Evolutionary conservation across 2,329 filamentous ascomycete genomes (phyloP).

Genomic region (Aureobasidium subglaciale): DNA sequence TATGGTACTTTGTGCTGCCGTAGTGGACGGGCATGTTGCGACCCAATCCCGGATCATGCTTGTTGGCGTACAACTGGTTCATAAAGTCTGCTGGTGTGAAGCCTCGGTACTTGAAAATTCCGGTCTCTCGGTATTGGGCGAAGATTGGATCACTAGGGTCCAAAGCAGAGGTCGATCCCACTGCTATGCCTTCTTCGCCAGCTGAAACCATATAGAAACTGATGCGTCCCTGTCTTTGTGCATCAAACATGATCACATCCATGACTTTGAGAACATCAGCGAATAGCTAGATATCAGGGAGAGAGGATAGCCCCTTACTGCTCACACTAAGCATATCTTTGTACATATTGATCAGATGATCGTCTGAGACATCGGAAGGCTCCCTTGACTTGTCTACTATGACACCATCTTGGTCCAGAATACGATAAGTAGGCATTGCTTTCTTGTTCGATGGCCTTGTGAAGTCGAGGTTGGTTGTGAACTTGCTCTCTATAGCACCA

Average conservation of each 20-base stretch:
- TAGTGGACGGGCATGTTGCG: conserved; percentile 99
- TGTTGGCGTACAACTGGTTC: conserved; percentile 88
- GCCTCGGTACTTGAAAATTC: conserved; percentile 82
- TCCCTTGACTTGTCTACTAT: conserved; percentile 68
- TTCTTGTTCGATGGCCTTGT: conserved; percentile 63
- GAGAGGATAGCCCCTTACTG: not conserved
- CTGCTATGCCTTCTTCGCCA: conserved; percentile 87
- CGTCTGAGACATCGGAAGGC: conserved; percentile 56
- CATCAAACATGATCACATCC: conserved; percentile 97
- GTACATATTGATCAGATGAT: conserved; percentile 55
- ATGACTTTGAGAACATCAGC: conserved; percentile 52
- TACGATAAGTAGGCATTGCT: conserved; percentile 83
- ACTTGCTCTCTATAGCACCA: conserved; percentile 90
- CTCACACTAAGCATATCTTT: conserved; percentile 53
- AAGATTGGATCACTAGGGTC: conserved; percentile 84
- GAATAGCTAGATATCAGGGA: not conserved
- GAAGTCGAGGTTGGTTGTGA: conserved; percentile 74
- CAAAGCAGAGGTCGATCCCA: conserved; percentile 80
- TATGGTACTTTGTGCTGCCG: conserved; percentile 73
- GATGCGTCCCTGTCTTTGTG: conserved; percentile 85
- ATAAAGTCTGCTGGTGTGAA: conserved; percentile 87
- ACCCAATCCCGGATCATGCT: conserved; percentile 68
- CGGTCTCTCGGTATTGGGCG: conserved; percentile 89
- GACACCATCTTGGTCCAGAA: conserved; percentile 80
- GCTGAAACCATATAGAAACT: conserved; percentile 97